Evolutionary conservation across 2,329 filamentous ascomycete species (phyloP), one percentile per base, ranked within the genome.

Genomic region (Alternaria novae-zelandiae): DNA sequence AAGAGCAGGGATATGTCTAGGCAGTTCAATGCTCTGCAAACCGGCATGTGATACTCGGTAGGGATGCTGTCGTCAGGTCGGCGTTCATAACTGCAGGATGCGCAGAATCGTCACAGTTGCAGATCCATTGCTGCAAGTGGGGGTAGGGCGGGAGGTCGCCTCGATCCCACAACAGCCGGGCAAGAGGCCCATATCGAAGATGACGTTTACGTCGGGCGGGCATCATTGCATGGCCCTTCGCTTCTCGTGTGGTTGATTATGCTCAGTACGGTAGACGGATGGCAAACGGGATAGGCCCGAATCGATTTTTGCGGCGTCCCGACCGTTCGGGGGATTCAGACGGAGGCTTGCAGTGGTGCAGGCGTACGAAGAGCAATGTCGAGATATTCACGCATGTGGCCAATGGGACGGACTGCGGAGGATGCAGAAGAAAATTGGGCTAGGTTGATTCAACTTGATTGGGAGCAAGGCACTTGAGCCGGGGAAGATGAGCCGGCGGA

Each of bases 401-500:
- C 70, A 73, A 72, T 73, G 28, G 63, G 55, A 23, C 41, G 49
- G 15, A 26, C 30, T 36, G 50, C 41, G 60, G 43, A 44, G 45
- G 30, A 30, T 66, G 53, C 59, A 66, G 59, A 54, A 66, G 59
- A 43, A 45, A 54, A 41, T 57, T 53, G 51, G 53, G 58, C 41
- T 47, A 50, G 44, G 54, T 50, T 64, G 61, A 61, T 66, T 70
- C 41, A 50, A 36, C 51, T 50, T 64, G 61, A 61, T 66, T 71
- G 65, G 67, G 62, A 59, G 66, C 64, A 63, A 59, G 57, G 61
- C 57, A 61, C 66, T 59, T 66, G 63, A 68, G 59, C 65, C 71
- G 71, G 71, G 72, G 70, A 69, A 67, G 45, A 57, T 64, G 59
- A 63, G 67, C 72, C 70, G 70, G 45, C 66, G 61, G 70, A 46